Base-by-base conservation (phyloP, 2,329 filamentous ascomycete species). In the Cordyceps farinosa region DNA sequence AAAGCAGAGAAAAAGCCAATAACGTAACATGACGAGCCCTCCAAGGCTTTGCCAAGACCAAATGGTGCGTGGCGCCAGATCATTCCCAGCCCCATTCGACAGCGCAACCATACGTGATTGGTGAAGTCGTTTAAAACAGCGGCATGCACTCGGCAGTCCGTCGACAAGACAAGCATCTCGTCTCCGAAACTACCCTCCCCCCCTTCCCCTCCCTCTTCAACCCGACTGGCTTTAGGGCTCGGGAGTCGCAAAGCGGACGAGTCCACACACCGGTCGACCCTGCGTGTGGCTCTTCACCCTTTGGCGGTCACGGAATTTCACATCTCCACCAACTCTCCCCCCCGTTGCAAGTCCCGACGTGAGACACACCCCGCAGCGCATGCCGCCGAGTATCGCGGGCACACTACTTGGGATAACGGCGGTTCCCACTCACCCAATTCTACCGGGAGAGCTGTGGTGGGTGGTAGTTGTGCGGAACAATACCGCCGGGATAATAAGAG, bases 271-370 rank as follows among this genome's bases (percentile, higher is more conserved):
- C 11, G 38, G 38, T 40, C 38, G 38, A 5, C 10, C 5, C 38
- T 40, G 22, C 15, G 38, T 38, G 36, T 38, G 36, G 30, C 29
- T 36, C 32, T 52, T 29, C 36, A 13, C n/a, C 48, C 32, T 52
- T 29, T 52, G 29, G 32, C 48, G 32, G 48, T 38, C 34, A 42
- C n/a, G 29, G 17, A 36, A 36, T 34, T 52, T 36, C 29, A 6
- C 34, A 30, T 51, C 22, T 34, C 36, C 47, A 52, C 57, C 15
- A n/a, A 52, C 32, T 29, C 30, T 17, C 7, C 30, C 36, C 36
- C 11, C 56, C 27, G 42, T 36, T 40, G 47, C 47, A 60, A 60
- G 57, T 60, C 57, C 48, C 48, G 57, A 52, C 36, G 30, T 60
- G 57, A 60, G 57, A 60, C 57, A 60, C 11, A 27, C 57, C 38